A percentile compares a stretch with the other conserved stretches of the same genome.
These are phyloP conservation scores for Pseudozyma sp. DNA, from an alignment of 1,284 basidiomycete genomes.

Conservation along the genomic window DNA sequence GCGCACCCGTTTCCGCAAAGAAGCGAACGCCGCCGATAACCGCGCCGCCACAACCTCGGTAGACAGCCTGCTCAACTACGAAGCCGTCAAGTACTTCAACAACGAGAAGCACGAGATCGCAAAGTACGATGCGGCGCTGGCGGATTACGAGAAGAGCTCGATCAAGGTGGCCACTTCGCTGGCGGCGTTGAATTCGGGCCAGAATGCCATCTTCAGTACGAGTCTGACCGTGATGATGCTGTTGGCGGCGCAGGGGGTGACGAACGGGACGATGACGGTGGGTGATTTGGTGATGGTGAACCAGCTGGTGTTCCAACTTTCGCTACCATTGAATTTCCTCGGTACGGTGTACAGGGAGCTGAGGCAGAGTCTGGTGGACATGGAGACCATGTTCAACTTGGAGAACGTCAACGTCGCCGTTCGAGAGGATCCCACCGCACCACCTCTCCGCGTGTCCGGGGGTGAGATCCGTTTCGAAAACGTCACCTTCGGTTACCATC, in stretches of 20 bases:
- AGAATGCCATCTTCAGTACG: constrained; percentile 93
- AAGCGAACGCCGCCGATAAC: constrained; percentile 96
- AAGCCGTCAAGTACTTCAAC: constrained; percentile 99
- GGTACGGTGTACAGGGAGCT: constrained; percentile 97
- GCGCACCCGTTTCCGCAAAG: constrained; percentile 93
- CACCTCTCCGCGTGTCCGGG: constrained; percentile 77
- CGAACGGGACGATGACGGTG: constrained; percentile 95
- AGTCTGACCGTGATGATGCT: constrained; percentile 96
- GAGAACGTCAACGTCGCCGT: constrained; percentile 84
- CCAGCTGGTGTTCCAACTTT: constrained; percentile 97
- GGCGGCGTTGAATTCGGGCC: constrained; percentile 92
- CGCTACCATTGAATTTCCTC: constrained; percentile 93
- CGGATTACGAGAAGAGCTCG: constrained; percentile 88
- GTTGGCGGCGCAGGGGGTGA: constrained; percentile 90
- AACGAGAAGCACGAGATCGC: constrained; percentile 91
- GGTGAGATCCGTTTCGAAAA: constrained; percentile 93
- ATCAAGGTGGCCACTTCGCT: constrained; percentile 95
- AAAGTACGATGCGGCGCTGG: constrained; percentile 90
- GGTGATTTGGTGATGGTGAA: constrained; percentile 99
- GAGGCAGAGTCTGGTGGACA: constrained; percentile 92
- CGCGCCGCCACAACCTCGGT: constrained; percentile 92
- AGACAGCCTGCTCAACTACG: constrained; percentile 96
- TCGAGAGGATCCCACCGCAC: constrained; percentile 79
- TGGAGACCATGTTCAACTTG: constrained; percentile 94
- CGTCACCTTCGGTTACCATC: constrained; percentile 90